Evolutionary conservation across 441 rosid species (phyloP), one percentile per base, ranked within the genome.

Genomic region (Populus hybrid): DNA sequence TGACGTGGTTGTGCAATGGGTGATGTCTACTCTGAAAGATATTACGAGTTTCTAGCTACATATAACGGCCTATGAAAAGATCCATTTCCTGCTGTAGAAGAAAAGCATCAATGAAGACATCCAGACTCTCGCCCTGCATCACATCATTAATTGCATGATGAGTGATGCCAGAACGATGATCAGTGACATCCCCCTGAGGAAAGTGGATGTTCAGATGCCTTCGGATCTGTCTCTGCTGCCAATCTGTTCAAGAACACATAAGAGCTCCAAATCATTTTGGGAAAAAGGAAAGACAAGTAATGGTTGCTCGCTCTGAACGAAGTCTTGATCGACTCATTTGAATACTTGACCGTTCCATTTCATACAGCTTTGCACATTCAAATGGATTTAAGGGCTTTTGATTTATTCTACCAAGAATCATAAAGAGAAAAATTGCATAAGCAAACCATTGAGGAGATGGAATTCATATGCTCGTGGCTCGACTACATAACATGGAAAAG

Each of bases 161-260:
- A 50, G 94, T 94, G 84, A 95, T 87, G 83, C 97, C 92, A 64
- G 90, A 89, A 32, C 98, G 94, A 75, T 95, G 98, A 84, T 94
- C 97, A 0, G 97, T 92, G 5, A 92, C 97, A 16, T 93, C 89
- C 74, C 98, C 97, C 82, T 94, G 98, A 73, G 99, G 97, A 76
- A 95, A 92, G 77, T 94, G 90, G 92, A 94, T 68, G 97, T 95
- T 40, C 97, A 89, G 67, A 95, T 94, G 2, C 98, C 88, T 83
- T 92, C 99, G 0, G 97, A 95, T 83, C 98, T 87, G 79, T 95
- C 98, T 75, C 97, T 97, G 21, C 93, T 94, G 18, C 99, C 97
- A 72, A 94, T 94, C 98, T 95, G 90, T 85, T 84, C 32, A 73
- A 78, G 74, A 73, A 77, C 10, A 66, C n/a, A 75, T 57, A 76